Conservation (phyloP, 345 rosid species). For the Cardamine resedifolia region DNA sequence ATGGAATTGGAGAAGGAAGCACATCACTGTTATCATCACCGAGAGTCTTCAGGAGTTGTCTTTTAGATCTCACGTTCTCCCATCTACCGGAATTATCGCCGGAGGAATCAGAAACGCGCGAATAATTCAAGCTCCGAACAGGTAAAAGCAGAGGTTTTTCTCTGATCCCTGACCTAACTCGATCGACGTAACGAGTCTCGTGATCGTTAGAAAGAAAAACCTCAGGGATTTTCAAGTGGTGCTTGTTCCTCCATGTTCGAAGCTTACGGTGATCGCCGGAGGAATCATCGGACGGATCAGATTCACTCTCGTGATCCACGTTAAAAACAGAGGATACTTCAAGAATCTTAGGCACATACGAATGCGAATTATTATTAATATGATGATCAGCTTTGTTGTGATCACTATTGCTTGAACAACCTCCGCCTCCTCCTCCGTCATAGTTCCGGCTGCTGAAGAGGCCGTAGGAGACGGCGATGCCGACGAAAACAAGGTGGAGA, state of each 20-base stretch:
- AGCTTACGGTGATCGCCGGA: conserved; percentile 40
- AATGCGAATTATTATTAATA: conserved; percentile 54
- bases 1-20: conserved; percentile 95
- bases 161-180: conserved; percentile 37
- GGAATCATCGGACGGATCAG: conserved; percentile 39
- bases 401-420: conserved; percentile 38
- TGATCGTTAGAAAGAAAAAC: conserved; percentile 50
- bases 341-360: conserved; percentile 70
- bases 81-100: conserved; percentile 26
- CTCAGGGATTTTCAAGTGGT: conserved; percentile 58
- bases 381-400: conserved; percentile 31
- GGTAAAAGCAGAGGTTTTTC: conserved; percentile 85
- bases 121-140: conserved; percentile 70
- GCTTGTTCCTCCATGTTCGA: conserved; percentile 79
- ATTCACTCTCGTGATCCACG: conserved; percentile 48
- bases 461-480: conserved; percentile 97
- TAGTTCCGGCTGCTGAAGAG: conserved; percentile 72
- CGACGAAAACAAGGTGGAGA: conserved; percentile 87
- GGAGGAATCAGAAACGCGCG: conserved; percentile 45
- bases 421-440: conserved; percentile 45
- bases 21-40: conserved; percentile 50
- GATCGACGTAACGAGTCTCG: conserved; percentile 40
- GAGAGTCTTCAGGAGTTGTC: conserved; percentile 42
- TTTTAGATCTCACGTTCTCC: conserved; percentile 37
- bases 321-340: conserved; percentile 88